phyloP scores from a whole-genome alignment of 2,329 filamentous ascomycete species.

The Fusarium sp. region DNA sequence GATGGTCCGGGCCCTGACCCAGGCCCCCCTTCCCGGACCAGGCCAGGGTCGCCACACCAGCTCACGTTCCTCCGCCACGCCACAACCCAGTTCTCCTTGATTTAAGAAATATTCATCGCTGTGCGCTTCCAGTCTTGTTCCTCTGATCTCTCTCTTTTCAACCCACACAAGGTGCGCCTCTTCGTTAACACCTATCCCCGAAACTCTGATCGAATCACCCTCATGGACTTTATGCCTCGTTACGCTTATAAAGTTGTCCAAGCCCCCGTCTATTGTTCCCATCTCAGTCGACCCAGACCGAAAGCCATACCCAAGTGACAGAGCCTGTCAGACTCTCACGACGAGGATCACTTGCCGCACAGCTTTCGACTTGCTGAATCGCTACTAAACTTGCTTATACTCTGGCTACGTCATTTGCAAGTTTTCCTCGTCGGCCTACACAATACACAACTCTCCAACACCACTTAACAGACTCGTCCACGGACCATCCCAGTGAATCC shows the following conservation, averaged over 20 bases:
- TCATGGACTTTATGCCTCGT: constrained; percentile 44
- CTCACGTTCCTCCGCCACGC: constrained; percentile 33
- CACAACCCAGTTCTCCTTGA: constrained; percentile 37
- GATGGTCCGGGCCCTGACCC: background rate
- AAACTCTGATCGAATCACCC: constrained; percentile 22
- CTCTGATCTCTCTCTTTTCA: constrained; percentile 9
- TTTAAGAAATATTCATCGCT: constrained; percentile 40
- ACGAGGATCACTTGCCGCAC: constrained; percentile 43
- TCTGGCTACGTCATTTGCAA: constrained; percentile 21
- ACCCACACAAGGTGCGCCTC: constrained; percentile 27
- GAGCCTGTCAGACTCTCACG: constrained; percentile 8
- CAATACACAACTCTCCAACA: background rate
- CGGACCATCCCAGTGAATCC: background rate
- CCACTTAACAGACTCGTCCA: constrained; percentile 1
- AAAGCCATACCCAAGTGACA: constrained; percentile 41
- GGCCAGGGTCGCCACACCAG: constrained; percentile 9
- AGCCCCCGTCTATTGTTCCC: constrained; percentile 31
- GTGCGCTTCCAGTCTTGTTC: constrained; percentile 8
- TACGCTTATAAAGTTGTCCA: constrained; percentile 36
- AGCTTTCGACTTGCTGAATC: constrained; percentile 22
- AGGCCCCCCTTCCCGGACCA: background rate
- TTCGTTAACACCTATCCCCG: constrained; percentile 31
- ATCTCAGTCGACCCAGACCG: constrained; percentile 36
- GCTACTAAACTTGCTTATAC: constrained; percentile 10
- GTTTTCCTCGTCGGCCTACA: constrained; percentile 41